Evolutionary conservation across 805 yeast genomes (phyloP).

Genomic region (Cyberlindnera samutprakarnensis): DNA sequence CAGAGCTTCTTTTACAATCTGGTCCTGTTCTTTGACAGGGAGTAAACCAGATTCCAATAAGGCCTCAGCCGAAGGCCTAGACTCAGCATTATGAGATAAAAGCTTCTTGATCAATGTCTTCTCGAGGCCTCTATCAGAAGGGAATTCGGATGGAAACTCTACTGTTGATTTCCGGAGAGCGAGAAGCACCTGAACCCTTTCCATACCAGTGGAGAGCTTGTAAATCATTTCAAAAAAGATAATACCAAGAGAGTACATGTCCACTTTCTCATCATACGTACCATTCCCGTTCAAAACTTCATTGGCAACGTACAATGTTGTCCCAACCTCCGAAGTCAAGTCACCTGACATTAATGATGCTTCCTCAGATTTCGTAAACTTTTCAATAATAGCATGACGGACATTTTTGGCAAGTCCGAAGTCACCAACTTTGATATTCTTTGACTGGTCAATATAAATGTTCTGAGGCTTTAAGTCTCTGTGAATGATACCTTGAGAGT

Average conservation of each 20-base stretch:
- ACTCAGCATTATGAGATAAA: constrained; percentile 70
- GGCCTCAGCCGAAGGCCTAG: constrained; percentile 73
- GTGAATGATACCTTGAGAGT: constrained; percentile 89
- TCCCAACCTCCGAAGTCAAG: constrained; percentile 88
- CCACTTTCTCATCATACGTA: constrained; percentile 88
- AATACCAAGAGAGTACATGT: constrained; percentile 90
- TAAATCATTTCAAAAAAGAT: constrained; percentile 95
- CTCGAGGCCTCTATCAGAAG: constrained; percentile 46
- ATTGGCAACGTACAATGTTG: constrained; percentile 85
- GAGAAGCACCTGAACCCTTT: constrained; percentile 68
- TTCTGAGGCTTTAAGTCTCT: constrained; percentile 94
- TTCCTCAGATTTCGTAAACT: constrained; percentile 22
- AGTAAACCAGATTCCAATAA: constrained; percentile 74
- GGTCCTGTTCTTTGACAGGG: constrained; percentile 87
- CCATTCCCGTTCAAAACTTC: constrained; percentile 74
- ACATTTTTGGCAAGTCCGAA: constrained; percentile 94
- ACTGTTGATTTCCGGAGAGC: constrained; percentile 51
- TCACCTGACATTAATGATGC: constrained; percentile 44
- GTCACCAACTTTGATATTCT: constrained; percentile 91
- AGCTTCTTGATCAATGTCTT: constrained; percentile 58
- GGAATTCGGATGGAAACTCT: constrained; percentile 67
- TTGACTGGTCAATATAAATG: constrained; percentile 84
- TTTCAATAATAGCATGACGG: constrained; percentile 35
- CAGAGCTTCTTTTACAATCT: constrained; percentile 80
- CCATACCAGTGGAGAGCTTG: constrained; percentile 87